phyloP scores from a whole-genome alignment of 2,329 filamentous ascomycete genomes.

The Botrytis aclada region DNA sequence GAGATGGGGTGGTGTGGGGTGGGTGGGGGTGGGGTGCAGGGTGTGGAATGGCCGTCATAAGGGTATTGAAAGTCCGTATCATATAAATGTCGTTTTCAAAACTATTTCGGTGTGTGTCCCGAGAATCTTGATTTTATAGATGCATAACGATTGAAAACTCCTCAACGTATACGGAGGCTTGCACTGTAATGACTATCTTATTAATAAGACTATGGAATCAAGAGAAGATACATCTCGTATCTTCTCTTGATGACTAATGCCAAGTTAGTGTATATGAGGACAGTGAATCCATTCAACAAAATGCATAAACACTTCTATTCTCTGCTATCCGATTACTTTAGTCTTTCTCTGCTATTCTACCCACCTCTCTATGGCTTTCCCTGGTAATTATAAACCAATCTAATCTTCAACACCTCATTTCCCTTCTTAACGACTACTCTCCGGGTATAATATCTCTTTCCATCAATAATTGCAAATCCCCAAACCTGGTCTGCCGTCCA shows the following conservation, averaged over 20 bases:
- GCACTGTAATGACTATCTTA: too few species aligned
- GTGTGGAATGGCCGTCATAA: not conserved
- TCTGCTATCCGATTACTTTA: not conserved
- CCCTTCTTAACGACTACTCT: constrained; percentile 43
- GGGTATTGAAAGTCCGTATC: not conserved
- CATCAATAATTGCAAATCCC: constrained; percentile 46
- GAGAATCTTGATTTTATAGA: not conserved
- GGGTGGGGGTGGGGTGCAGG: too few species aligned
- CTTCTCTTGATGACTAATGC: too few species aligned
- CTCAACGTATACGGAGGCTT: too few species aligned
- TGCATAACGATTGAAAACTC: not conserved
- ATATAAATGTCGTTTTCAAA: not conserved
- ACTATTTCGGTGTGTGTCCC: too few species aligned
- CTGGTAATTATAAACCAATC: constrained; percentile 44
- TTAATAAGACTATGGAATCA: too few species aligned
- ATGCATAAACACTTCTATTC: not conserved
- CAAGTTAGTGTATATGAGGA: too few species aligned
- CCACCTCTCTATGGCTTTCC: constrained; percentile 27
- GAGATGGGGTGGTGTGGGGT: too few species aligned
- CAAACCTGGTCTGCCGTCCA: constrained; percentile 57
- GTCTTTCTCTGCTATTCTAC: not conserved
- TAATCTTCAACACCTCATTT: constrained; percentile 40
- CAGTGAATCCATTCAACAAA: too few species aligned
- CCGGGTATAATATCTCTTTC: constrained; percentile 40
- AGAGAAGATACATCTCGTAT: too few species aligned